Evolutionary conservation across 805 yeast genomes (phyloP), one percentile per base, ranked within the genome.

Genomic region (Pachysolen tannophilus): DNA sequence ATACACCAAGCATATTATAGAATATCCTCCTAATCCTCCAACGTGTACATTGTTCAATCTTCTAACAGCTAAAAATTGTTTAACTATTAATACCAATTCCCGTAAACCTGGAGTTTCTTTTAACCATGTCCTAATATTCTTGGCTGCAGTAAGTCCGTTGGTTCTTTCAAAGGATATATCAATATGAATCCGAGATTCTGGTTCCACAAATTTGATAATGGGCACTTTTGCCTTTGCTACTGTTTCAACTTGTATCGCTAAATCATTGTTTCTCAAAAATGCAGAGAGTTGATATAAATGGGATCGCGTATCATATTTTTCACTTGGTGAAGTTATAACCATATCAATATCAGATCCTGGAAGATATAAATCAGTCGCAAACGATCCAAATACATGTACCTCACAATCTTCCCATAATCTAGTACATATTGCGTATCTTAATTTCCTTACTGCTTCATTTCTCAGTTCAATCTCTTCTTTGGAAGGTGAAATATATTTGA

Each of bases 261-360:
- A 56, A 10, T 70, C 67, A 28, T 66, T 60, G 27, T 69, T 65
- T 46, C 84, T 69, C 42, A 90, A 63, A 47, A 69, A 73, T 5
- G 86, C 75, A 2, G 95, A 77, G 8, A 90, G 62, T 47, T 78
- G 78, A 52, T 79, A 87, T 30, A 90, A 58, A 17, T 73, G 62
- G n/a, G 75, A 67, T 50, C 84, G 72, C 39, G 69, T 72, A 47
- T 74, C 86, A 45, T 72, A 68, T 42, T 67, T 71, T 3, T 79
- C 77, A 10, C 62, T 58, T 13, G 66, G 58, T 16, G 94, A 81
- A 3, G 79, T 64, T 17, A 90, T 72, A 30, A 88, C 97, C 78
- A 92, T 79, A 56, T 90, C 98, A 21, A 90, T 86, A 65, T 90
- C 98, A 0, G 96, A 85, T 2, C 95, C 95, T 0, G 97, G 97